Percentiles rank a stretch among this genome's conserved stretches.
Conservation (phyloP, 2,329 filamentous ascomycete genomes). For the Leptographium wingfieldii region DNA sequence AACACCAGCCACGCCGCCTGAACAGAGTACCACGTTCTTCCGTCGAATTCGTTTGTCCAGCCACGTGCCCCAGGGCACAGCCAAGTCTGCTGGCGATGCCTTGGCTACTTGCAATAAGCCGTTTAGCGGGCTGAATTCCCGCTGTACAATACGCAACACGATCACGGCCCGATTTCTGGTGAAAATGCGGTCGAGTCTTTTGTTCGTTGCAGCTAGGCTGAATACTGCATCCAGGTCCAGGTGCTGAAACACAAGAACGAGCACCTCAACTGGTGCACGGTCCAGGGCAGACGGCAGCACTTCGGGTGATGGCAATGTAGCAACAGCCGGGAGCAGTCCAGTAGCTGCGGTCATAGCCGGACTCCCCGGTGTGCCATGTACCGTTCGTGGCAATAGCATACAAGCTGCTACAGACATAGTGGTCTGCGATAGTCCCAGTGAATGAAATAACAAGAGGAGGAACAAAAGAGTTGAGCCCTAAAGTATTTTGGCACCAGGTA, state of each 20-base stretch:
- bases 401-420: background rate
- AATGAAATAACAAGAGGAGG: background rate
- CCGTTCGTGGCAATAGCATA: background rate
- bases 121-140: constrained; percentile 31
- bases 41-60: constrained; percentile 27
- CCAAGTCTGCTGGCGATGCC: constrained; percentile 25
- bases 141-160: constrained; percentile 27
- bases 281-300: constrained; percentile 12
- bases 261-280: constrained; percentile 29
- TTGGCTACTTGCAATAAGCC: constrained; percentile 35
- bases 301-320: constrained; percentile 9
- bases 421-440: background rate
- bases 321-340: background rate
- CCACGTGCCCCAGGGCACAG: constrained; percentile 21
- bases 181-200: constrained; percentile 28
- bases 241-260: constrained; percentile 34
- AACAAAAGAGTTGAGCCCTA: background rate
- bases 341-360: background rate
- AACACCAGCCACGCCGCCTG: constrained; percentile 7
- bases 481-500: background rate
- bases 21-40: constrained; percentile 15
- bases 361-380: background rate
- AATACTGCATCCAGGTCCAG: constrained; percentile 29
- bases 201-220: constrained; percentile 25
- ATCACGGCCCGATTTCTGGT: constrained; percentile 26